A percentile compares a stretch with the other conserved stretches of the same genome.
Evolutionary conservation across 345 rosid species (phyloP).

Genomic region (Euclidium syriacum): DNA sequence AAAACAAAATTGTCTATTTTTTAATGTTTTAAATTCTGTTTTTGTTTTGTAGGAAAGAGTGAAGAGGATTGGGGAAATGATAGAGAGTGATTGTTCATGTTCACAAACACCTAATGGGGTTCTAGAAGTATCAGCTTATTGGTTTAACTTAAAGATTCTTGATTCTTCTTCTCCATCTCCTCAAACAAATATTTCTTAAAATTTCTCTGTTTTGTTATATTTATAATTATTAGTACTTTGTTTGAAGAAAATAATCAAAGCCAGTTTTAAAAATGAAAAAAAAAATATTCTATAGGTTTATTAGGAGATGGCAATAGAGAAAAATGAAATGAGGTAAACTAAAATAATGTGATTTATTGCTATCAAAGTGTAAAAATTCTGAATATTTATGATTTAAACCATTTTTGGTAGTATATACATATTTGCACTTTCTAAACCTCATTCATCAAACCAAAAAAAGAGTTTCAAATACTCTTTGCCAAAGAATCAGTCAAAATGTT

Average conservation of each 20-base stretch:
- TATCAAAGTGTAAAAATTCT: too few relatives aligned
- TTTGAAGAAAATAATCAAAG: not conserved
- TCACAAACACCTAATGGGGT: slow-evolving; percentile 34
- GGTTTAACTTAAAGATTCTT: slow-evolving; percentile 26
- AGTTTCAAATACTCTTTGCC: too few relatives aligned
- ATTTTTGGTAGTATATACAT: too few relatives aligned
- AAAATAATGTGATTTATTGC: too few relatives aligned
- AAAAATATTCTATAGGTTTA: too few relatives aligned
- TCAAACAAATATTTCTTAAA: slow-evolving; percentile 23
- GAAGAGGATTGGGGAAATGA: slow-evolving; percentile 29
- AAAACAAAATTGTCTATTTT: not conserved
- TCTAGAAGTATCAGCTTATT: slow-evolving; percentile 31
- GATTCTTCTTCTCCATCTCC: slow-evolving; percentile 22
- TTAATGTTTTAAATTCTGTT: not conserved
- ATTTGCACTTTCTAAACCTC: too few relatives aligned
- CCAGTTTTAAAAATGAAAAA: not conserved
- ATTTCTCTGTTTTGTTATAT: not conserved
- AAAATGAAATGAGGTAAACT: too few relatives aligned
- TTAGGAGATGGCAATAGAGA: too few relatives aligned
- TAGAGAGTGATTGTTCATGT: slow-evolving; percentile 19
- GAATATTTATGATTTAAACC: too few relatives aligned
- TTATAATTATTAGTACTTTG: not conserved
- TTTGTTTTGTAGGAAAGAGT: slow-evolving; percentile 31
- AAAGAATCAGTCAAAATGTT: too few relatives aligned
- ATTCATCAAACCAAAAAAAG: too few relatives aligned